Percentiles rank a stretch among this genome's conserved stretches.
These are phyloP conservation scores for Exutisphaerella laricina DNA, from an alignment of 2,329 filamentous ascomycete species.

Conservation along the genomic window DNA sequence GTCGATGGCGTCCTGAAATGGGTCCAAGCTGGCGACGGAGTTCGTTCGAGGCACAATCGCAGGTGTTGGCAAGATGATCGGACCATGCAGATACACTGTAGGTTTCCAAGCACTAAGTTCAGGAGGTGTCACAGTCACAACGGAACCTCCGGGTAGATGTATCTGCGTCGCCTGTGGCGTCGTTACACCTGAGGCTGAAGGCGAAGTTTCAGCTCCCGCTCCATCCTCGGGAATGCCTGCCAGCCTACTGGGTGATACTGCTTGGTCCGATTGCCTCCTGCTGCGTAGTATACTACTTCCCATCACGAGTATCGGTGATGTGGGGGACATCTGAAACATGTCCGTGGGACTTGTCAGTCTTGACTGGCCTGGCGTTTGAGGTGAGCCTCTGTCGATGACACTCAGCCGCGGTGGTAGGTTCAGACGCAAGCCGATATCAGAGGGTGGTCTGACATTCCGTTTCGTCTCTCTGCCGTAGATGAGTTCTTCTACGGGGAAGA, in stretches of 20 bases:
- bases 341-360: conserved; percentile 22
- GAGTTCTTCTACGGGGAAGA: conserved; percentile 22
- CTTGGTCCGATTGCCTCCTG: conserved; percentile 6
- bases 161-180: conserved; percentile 28
- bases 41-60: conserved; percentile 34
- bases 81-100: conserved; percentile 39
- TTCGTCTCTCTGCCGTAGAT: conserved; percentile 8
- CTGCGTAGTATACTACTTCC: conserved; percentile 9
- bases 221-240: conserved; percentile 23
- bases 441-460: conserved; percentile 6
- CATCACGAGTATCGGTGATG: conserved; percentile 6
- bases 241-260: conserved; percentile 15
- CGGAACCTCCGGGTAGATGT: conserved; percentile 31
- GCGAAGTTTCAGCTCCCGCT: conserved; percentile 18
- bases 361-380: conserved; percentile 20
- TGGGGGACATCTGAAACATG: conserved; percentile 14
- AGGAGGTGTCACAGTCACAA: conserved; percentile 32
- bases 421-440: conserved; percentile 13
- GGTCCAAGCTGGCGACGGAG: conserved; percentile 38
- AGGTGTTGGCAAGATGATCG: conserved; percentile 37
- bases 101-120: conserved; percentile 33
- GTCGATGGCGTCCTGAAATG: conserved; percentile 35
- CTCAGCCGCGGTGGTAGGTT: conserved; percentile 23
- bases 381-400: conserved; percentile 22
- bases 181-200: conserved; percentile 17